Evolutionary conservation across 805 yeast genomes (phyloP).

Genomic region (Clavispora vitiphila): DNA sequence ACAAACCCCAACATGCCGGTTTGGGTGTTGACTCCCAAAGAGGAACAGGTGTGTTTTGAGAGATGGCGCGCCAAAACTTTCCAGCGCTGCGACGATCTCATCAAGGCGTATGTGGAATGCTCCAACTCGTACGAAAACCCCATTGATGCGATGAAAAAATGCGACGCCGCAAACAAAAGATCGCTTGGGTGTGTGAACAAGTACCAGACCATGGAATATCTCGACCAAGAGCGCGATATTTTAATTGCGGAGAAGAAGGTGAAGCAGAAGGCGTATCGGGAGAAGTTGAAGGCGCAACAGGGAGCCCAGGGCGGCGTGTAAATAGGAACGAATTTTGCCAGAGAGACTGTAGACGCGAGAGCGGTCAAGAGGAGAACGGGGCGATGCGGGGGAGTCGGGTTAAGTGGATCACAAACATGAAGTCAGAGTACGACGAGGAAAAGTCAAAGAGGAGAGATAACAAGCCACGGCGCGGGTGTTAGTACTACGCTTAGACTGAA

Average conservation of each 20-base stretch:
- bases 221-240: constrained; percentile 66
- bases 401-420: no score
- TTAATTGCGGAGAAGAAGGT: constrained; percentile 54
- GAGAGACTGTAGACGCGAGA: not conserved
- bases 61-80: constrained; percentile 67
- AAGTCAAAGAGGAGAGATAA: no score
- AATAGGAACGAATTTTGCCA: not conserved
- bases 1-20: constrained; percentile 52
- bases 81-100: constrained; percentile 61
- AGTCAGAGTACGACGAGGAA: no score
- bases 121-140: constrained; percentile 53
- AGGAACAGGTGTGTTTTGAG: constrained; percentile 67
- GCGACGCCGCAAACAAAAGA: constrained; percentile 52
- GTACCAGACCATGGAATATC: constrained; percentile 56
- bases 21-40: constrained; percentile 74
- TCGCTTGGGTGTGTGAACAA: constrained; percentile 60
- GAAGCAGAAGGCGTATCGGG: constrained; percentile 21
- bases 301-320: constrained; percentile 7
- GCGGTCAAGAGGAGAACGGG: no score
- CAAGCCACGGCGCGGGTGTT: no score
- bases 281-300: constrained; percentile 7
- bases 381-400: no score
- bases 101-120: constrained; percentile 60
- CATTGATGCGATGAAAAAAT: constrained; percentile 59
- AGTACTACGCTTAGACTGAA: no score